A percentile compares a stretch with the other conserved stretches of the same genome.
These are phyloP conservation scores for Metschnikowia rubicola DNA, from an alignment of 805 yeast genomes.

Conservation along the genomic window DNA sequence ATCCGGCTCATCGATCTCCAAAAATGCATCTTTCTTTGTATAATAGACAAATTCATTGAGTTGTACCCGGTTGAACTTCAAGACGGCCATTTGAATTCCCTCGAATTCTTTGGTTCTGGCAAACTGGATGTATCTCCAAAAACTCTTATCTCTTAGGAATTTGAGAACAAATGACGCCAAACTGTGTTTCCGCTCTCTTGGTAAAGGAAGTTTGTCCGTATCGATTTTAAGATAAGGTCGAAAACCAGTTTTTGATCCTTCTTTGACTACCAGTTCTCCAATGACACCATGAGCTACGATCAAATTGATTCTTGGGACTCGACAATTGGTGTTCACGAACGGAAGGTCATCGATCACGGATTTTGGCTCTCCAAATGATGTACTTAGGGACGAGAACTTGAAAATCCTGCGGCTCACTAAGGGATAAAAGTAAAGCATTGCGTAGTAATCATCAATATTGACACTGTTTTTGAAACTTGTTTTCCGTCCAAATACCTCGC, in stretches of 20 bases:
- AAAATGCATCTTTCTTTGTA: slow-evolving; percentile 1
- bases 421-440: slow-evolving; percentile 32
- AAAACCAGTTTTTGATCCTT: slow-evolving; percentile 1
- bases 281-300: slow-evolving; percentile 5
- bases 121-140: slow-evolving; percentile 8
- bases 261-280: slow-evolving; percentile 13
- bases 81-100: slow-evolving; percentile 10
- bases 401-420: slow-evolving; percentile 22
- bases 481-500: slow-evolving; percentile 22
- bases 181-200: slow-evolving; percentile 15
- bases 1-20: slow-evolving; percentile 1
- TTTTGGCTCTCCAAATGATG: slow-evolving; percentile 25
- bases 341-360: slow-evolving; percentile 9
- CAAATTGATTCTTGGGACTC: slow-evolving; percentile 9
- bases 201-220: slow-evolving; percentile 9
- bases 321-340: neutral
- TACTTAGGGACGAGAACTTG: slow-evolving; percentile 25
- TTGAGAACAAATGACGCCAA: slow-evolving; percentile 16
- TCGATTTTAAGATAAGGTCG: neutral
- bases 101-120: slow-evolving; percentile 13
- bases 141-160: slow-evolving; percentile 10
- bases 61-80: slow-evolving; percentile 13
- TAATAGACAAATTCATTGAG: slow-evolving; percentile 16
- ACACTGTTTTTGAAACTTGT: slow-evolving; percentile 17
- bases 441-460: slow-evolving; percentile 27